Evolutionary conservation across 495 filamentous ascomycete species (phyloP), one percentile per base, ranked within the genome.

Genomic region (Alectoria sarmentosa): DNA sequence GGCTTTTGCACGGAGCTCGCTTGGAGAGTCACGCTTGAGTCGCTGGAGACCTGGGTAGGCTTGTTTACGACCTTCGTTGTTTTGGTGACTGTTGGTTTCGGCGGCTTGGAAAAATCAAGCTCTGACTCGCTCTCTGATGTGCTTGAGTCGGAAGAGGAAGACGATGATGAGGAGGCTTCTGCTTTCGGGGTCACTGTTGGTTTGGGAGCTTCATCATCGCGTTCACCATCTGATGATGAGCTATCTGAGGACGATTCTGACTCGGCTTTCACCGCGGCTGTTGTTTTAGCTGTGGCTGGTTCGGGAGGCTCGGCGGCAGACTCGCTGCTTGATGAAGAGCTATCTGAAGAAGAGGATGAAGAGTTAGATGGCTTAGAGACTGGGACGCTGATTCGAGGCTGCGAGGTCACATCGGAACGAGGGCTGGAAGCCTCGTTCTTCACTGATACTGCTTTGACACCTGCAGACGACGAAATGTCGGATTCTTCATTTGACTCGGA

Each of bases 401-500:
- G 41, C 19, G 44, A 26, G 11, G 19, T 36, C 19, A 10, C 44
- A 26, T 48, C 9, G n/a, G 14, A 6, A 13, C 13, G 3, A 21
- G 57, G 13, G 32, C 41, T 48, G 26, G 44, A 17, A 42, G 28
- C 58, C 7, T 46, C 52, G 34, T 49, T 60, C 70, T 15, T 77
- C 73, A 28, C 26, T 36, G 26, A 9, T 28, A 49, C 13, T 49
- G 64, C 39, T 2, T 39, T 44, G 34, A 36, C 58, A 14, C 21
- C 42, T 21, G 73, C 73, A 48, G 76, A 73, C 13, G 75, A 78
- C 26, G 59, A 62, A 11, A 77, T 76, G 38, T 76, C 76, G 17
- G 83, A 83, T 57, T 75, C 73, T 10, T 82, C 83, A 9, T 75
- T 74, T 4, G 81, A 81, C 8, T 75, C 63, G 49, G 75, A 82